Conservation (phyloP, 176 grass and related monocot genomes). For the Ananas comosus region DNA sequence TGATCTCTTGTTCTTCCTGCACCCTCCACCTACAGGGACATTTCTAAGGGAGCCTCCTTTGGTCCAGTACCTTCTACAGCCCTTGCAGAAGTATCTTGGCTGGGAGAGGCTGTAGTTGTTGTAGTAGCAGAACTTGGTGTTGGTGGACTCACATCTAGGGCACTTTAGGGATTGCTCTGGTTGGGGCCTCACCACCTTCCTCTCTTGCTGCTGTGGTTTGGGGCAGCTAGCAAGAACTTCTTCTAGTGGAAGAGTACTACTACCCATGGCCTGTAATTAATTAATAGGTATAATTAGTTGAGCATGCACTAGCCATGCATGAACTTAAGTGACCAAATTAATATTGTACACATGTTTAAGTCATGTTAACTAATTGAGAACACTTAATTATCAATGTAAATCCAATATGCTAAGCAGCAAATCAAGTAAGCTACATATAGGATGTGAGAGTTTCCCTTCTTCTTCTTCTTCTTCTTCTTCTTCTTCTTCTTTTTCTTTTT, state of each 20-base stretch:
- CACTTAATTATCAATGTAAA: too few species aligned
- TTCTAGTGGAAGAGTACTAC: not conserved
- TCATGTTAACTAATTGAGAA: too few species aligned
- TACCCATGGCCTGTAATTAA: not conserved
- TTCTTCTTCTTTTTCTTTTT: too few species aligned
- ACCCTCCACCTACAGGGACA: slow-evolving; percentile 87
- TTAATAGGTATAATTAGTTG: too few species aligned
- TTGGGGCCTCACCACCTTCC: slow-evolving; percentile 54
- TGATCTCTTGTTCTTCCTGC: slow-evolving; percentile 84
- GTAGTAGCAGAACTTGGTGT: slow-evolving; percentile 99
- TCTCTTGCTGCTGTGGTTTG: slow-evolving; percentile 15
- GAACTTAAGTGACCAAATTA: not conserved
- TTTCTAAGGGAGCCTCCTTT: slow-evolving; percentile 90
- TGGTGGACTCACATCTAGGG: slow-evolving; percentile 89
- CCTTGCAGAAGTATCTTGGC: slow-evolving; percentile 97
- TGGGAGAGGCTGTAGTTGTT: slow-evolving; percentile 98
- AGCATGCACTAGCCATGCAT: not conserved
- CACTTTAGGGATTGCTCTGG: slow-evolving; percentile 94
- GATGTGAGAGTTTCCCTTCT: too few species aligned
- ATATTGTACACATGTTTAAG: too few species aligned
- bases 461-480: too few species aligned
- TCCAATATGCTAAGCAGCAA: too few species aligned
- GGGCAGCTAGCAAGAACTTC: not conserved
- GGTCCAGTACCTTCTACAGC: slow-evolving; percentile 93
- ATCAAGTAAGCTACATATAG: too few species aligned